Conservation (phyloP, 164 flowering plant species). For the Vitis vinifera region ASM3070453v1 NC_081821.1:10973001-10973500, state of each 20-base stretch:
- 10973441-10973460: not conserved
- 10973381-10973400: too few species aligned
- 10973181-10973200: slow-evolving; percentile 81
- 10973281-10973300: slow-evolving; percentile 49
- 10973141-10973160: slow-evolving; percentile 46
- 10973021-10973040: slow-evolving; percentile 36
- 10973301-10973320: slow-evolving; percentile 48
- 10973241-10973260: slow-evolving; percentile 63
- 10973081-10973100: slow-evolving; percentile 68
- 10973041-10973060: slow-evolving; percentile 30
- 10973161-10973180: slow-evolving; percentile 66
- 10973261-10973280: slow-evolving; percentile 77
- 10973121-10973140: slow-evolving; percentile 77
- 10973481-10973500: slow-evolving; percentile 24
- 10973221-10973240: slow-evolving; percentile 53
- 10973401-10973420: not conserved
- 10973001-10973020: slow-evolving; percentile 43
- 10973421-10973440: not conserved
- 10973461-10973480: slow-evolving; percentile 12
- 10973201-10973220: slow-evolving; percentile 61
- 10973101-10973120: slow-evolving; percentile 66
- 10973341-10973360: slow-evolving; percentile 3
- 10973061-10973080: slow-evolving; percentile 35
- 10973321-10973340: slow-evolving; percentile 20
- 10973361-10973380: too few species aligned